A percentile compares a stretch with the other conserved stretches of the same genome.
These are phyloP conservation scores for Saccharomycopsis vini DNA, from an alignment of 805 yeast genomes.

Conservation along the genomic window DNA sequence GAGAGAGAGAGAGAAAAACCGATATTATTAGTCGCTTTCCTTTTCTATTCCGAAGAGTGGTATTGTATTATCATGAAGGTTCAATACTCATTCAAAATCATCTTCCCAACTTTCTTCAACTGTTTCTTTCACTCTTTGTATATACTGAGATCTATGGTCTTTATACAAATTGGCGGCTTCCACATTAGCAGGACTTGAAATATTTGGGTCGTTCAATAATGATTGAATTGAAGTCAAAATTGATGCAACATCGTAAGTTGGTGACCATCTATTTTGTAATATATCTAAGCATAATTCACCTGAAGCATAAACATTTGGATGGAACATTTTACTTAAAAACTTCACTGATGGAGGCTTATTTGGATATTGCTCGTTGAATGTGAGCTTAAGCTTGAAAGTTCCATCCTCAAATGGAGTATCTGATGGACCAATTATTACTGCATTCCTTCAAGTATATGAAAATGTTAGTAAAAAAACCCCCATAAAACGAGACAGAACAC, in stretches of 20 bases:
- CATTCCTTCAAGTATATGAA: slow-evolving; percentile 44
- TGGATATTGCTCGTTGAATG: slow-evolving; percentile 95
- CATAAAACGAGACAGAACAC: not conserved
- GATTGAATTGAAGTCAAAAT: slow-evolving; percentile 90
- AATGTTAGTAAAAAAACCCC: slow-evolving; percentile 10
- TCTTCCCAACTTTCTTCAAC: slow-evolving; percentile 94
- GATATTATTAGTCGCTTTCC: not conserved
- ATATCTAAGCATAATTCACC: slow-evolving; percentile 96
- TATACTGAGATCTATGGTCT: slow-evolving; percentile 89
- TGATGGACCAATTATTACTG: slow-evolving; percentile 94
- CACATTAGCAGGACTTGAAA: slow-evolving; percentile 93
- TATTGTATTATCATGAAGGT: no score
- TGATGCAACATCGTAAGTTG: slow-evolving; percentile 95
- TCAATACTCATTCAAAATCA: slow-evolving; percentile 37
- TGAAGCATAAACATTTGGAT: slow-evolving; percentile 91
- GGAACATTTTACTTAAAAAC: slow-evolving; percentile 91
- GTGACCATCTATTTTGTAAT: slow-evolving; percentile 95
- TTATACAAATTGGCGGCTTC: slow-evolving; percentile 94
- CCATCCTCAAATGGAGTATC: slow-evolving; percentile 99
- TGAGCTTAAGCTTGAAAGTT: slow-evolving; percentile 75
- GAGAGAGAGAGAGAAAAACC: not conserved
- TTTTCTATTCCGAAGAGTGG: no score
- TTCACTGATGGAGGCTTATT: slow-evolving; percentile 93
- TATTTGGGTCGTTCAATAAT: slow-evolving; percentile 90
- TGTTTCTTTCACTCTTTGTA: slow-evolving; percentile 85